phyloP scores from a whole-genome alignment of 352 stramenopile genomes.

The Globisporangium spinosum region DNA sequence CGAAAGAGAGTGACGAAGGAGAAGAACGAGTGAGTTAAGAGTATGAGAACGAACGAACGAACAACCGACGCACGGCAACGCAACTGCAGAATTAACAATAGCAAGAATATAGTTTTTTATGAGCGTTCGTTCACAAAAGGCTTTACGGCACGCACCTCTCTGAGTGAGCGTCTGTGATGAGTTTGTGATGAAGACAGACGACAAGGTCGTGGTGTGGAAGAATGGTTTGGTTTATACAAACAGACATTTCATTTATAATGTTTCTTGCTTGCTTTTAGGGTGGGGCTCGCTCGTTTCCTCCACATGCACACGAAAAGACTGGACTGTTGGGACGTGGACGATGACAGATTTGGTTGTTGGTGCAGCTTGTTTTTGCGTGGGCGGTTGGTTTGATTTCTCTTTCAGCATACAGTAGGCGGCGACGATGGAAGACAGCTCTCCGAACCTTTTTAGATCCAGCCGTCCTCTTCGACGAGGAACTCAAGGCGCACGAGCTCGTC shows the following conservation, averaged over 20 bases:
- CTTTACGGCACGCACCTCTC: neutral
- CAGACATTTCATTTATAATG: slow-evolving; percentile 1
- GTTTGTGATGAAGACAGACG: neutral
- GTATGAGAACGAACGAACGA: neutral
- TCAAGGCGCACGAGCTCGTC: slow-evolving; percentile 67
- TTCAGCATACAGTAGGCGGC: neutral
- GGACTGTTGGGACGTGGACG: neutral
- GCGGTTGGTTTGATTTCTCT: neutral
- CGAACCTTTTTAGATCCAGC: slow-evolving; percentile 58
- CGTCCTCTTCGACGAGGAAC: slow-evolving; percentile 80
- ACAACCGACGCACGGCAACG: neutral
- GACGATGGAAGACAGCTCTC: neutral
- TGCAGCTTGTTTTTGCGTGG: neutral
- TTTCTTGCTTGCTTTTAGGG: neutral
- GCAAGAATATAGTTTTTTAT: neutral
- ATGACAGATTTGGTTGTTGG: neutral
- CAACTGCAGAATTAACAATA: neutral
- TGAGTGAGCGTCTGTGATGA: neutral
- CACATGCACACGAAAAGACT: neutral
- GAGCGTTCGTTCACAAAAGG: neutral
- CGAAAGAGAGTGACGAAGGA: neutral
- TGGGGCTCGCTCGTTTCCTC: neutral
- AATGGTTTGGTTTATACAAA: neutral
- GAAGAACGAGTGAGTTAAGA: neutral
- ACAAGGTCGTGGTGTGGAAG: neutral